Evolutionary conservation across 2,329 filamentous ascomycete species (phyloP).

Genomic region (Ophiostoma ulmi): DNA sequence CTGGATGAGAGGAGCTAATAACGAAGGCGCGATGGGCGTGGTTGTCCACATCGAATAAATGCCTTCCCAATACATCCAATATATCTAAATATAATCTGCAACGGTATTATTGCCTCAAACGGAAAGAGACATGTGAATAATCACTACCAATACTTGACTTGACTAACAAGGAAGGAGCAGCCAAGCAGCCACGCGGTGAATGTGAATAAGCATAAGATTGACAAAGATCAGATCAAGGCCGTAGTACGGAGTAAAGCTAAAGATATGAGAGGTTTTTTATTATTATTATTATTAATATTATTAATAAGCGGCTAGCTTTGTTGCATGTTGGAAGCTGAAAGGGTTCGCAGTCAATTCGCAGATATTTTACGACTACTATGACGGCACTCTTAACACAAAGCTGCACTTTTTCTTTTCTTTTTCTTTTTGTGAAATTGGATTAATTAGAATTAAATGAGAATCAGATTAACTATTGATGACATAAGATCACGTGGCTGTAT

Average conservation of each 20-base stretch:
- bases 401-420: not conserved
- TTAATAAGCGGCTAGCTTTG: too few relatives aligned
- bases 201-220: not conserved
- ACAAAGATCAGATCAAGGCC: too few relatives aligned
- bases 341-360: too few relatives aligned
- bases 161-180: not conserved
- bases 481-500: not conserved
- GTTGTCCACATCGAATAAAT: constrained; percentile 1
- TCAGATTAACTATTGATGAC: not conserved
- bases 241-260: too few relatives aligned
- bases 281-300: too few relatives aligned
- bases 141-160: too few relatives aligned
- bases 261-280: too few relatives aligned
- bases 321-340: too few relatives aligned
- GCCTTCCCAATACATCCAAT: too few relatives aligned
- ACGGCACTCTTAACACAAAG: too few relatives aligned
- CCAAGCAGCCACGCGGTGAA: not conserved
- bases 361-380: too few relatives aligned
- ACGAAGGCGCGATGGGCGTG: not conserved
- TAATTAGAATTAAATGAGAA: not conserved
- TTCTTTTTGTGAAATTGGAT: not conserved
- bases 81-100: too few relatives aligned
- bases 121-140: not conserved
- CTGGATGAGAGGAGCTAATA: not conserved
- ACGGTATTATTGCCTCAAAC: not conserved